These are phyloP conservation scores for Phaffia rhodozyma DNA, from an alignment of 1,284 basidiomycete genomes.

Conservation along the genomic window DNA sequence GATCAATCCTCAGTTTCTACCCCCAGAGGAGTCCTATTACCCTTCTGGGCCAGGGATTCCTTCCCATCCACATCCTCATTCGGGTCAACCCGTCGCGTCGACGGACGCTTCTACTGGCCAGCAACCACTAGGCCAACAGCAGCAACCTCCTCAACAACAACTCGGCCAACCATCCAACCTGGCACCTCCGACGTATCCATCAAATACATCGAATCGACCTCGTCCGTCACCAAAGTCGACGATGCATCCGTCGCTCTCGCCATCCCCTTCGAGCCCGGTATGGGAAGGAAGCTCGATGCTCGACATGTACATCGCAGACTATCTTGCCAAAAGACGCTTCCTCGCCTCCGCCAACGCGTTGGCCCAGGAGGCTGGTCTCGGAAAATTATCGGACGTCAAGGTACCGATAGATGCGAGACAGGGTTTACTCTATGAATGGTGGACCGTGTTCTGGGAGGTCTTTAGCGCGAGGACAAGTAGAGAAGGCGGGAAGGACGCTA, in stretches of 20 bases:
- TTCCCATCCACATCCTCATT: no score
- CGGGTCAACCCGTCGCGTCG: no score
- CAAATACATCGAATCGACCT: background rate
- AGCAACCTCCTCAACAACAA: background rate
- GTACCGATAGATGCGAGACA: slow-evolving; percentile 7
- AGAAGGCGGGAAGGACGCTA: background rate
- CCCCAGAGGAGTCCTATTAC: no score
- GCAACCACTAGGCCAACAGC: no score
- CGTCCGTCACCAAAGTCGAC: background rate
- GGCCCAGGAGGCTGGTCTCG: background rate
- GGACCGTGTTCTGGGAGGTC: slow-evolving; percentile 9
- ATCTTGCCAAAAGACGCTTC: background rate
- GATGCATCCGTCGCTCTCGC: background rate
- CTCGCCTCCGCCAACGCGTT: background rate
- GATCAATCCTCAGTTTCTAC: no score
- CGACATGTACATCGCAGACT: slow-evolving; percentile 8
- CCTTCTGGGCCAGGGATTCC: no score
- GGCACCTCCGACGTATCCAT: background rate
- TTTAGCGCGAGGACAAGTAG: slow-evolving; percentile 3
- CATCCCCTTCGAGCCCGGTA: background rate
- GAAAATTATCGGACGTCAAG: background rate
- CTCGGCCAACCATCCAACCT: background rate
- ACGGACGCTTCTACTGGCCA: no score
- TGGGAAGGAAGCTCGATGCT: background rate
- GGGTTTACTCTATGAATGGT: slow-evolving; percentile 11